Conservation (phyloP, 2,329 filamentous ascomycete genomes). For the Elsinoe fawcettii region DNA sequence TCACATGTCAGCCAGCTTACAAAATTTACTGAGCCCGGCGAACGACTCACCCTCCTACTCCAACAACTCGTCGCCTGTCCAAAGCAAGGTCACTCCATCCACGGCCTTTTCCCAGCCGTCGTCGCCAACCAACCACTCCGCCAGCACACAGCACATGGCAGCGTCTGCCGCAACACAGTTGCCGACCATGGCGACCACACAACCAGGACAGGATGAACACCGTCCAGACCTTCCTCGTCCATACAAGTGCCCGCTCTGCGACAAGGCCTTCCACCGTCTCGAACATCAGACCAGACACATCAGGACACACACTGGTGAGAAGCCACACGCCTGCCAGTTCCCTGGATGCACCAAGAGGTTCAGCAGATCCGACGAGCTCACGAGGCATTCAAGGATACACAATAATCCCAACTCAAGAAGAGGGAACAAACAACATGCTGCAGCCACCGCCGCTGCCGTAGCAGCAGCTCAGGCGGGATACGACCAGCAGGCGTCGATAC, state of each 20-base stretch:
- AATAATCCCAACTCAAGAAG: slow-evolving; percentile 96
- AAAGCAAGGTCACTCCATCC: slow-evolving; percentile 30
- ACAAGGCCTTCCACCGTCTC: slow-evolving; percentile 95
- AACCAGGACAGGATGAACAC: slow-evolving; percentile 59
- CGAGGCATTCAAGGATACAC: slow-evolving; percentile 94
- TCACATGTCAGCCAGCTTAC: slow-evolving; percentile 23
- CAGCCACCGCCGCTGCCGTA: slow-evolving; percentile 50
- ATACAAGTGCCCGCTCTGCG: slow-evolving; percentile 97
- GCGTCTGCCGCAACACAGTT: slow-evolving; percentile 41
- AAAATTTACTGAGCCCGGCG: slow-evolving; percentile 14
- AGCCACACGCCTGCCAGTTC: slow-evolving; percentile 92
- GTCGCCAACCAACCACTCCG: slow-evolving; percentile 25
- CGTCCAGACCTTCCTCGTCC: slow-evolving; percentile 82
- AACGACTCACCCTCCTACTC: slow-evolving; percentile 19
- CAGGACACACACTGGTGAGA: slow-evolving; percentile 94
- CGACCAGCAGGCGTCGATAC: slow-evolving; percentile 26
- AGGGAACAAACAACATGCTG: slow-evolving; percentile 72
- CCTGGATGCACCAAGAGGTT: slow-evolving; percentile 96
- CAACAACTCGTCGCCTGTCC: slow-evolving; percentile 20
- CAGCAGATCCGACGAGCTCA: slow-evolving; percentile 91
- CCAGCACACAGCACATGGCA: slow-evolving; percentile 28
- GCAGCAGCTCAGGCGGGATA: slow-evolving; percentile 44
- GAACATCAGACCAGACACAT: slow-evolving; percentile 93
- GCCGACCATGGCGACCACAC: slow-evolving; percentile 45
- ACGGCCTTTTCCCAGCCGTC: slow-evolving; percentile 45